phyloP scores from a whole-genome alignment of 495 filamentous ascomycete species.

The Physcia stellaris region DNA sequence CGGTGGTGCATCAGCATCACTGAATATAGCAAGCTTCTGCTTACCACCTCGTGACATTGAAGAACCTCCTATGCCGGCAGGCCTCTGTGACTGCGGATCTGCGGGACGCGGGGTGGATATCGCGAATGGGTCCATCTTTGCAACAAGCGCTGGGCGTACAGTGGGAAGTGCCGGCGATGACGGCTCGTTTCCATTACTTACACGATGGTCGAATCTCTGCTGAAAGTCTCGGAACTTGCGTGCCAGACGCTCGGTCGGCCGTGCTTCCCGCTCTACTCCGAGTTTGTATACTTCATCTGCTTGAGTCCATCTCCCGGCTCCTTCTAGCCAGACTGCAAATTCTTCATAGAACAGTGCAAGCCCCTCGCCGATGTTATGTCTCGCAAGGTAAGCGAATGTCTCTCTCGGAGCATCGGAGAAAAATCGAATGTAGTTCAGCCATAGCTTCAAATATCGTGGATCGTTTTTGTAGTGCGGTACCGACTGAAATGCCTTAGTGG shows the following conservation, averaged over 20 bases:
- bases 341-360: conserved; percentile 96
- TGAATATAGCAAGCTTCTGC: conserved; percentile 86
- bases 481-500: conserved; percentile 77
- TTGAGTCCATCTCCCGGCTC: conserved; percentile 72
- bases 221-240: conserved; percentile 89
- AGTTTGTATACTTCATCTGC: conserved; percentile 86
- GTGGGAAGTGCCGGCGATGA: conserved; percentile 75
- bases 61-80: conserved; percentile 28
- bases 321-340: conserved; percentile 84
- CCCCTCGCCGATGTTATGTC: conserved; percentile 74
- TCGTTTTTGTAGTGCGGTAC: conserved; percentile 86
- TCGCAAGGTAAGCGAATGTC: conserved; percentile 78
- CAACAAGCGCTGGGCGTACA: conserved; percentile 70
- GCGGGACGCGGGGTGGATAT: conserved; percentile 21
- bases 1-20: conserved; percentile 47
- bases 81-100: conserved; percentile 55
- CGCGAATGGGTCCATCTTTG: conserved; percentile 73
- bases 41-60: conserved; percentile 47
- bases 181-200: conserved; percentile 48
- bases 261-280: conserved; percentile 76
- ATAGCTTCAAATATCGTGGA: conserved; percentile 79
- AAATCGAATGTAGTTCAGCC: conserved; percentile 85
- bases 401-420: conserved; percentile 89
- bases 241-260: conserved; percentile 63
- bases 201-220: conserved; percentile 50